Evolutionary conservation across 1,284 basidiomycete species (phyloP), one percentile per base, ranked within the genome.

Genomic region (Ceratorhiza oryzae-sativae): DNA sequence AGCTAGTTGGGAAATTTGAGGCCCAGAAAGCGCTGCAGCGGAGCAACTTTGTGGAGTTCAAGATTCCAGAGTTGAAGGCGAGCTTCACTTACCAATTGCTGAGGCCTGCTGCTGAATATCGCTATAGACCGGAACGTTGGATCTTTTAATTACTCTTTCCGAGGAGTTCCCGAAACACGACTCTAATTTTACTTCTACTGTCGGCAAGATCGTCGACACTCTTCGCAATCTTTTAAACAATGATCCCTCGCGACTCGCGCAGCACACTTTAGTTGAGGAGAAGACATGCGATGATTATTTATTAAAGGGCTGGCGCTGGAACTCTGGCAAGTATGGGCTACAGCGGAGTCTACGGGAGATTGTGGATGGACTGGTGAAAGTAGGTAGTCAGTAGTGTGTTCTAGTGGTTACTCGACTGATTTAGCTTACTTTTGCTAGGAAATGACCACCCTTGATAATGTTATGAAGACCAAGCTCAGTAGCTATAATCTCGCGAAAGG

Each of bases 401-500:
- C 48, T 34, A 41, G 27, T 25, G n/a, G n/a, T 41, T 3, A 48
- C 20, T 41, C 2, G 18, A 3, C 34, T 32, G 42, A 48, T 18
- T 15, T 41, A 25, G 23, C 39, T 13, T 34, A 0, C 23, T n/a
- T n/a, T n/a, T 46, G n/a, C 55, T 60, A 95, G 93, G 94, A 96
- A 84, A 92, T 95, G 88, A 85, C 85, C 45, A 93, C 93, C 25
- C 94, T 96, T 75, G 94, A 97, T 80, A 90, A 90, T 78, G 88
- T 91, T 45, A 91, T 95, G 87, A 96, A 93, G 84, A 85, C 89
- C 72, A 98, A 98, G 81, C 83, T 96, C 39, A 92, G 90, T 77
- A 90, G 89, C 77, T 99, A 99, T 82, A 97, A 96, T 78, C 84
- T 97, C 23, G 93, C 95, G 67, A 99, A 99, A 81, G 95, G 96